Evolutionary conservation across 768 basidiomycete species (phyloP).

Genomic region (Kwoniella sp.): DNA sequence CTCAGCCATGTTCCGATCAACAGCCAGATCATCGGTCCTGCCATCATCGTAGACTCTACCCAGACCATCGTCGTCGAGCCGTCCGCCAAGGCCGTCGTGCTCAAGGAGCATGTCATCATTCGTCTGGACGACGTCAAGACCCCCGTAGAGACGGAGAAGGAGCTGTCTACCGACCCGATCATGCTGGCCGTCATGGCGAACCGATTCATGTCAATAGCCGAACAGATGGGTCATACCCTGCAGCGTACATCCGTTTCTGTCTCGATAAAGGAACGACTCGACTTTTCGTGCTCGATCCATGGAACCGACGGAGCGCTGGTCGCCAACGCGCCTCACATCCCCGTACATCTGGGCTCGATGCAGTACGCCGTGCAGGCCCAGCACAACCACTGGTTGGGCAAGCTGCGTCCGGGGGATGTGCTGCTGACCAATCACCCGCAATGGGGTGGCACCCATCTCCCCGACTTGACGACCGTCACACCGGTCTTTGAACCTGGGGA

Average conservation of each 20-base stretch:
- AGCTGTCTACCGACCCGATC: constrained; percentile 31
- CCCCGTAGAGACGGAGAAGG: not conserved
- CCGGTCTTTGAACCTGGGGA: constrained; percentile 64
- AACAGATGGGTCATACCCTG: constrained; percentile 80
- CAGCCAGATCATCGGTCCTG: constrained; percentile 60
- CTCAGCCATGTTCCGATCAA: constrained; percentile 57
- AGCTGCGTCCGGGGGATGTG: constrained; percentile 76
- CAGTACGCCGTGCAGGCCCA: constrained; percentile 33
- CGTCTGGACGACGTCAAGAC: constrained; percentile 30
- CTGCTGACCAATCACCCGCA: constrained; percentile 65
- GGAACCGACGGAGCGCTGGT: constrained; percentile 33
- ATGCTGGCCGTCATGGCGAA: constrained; percentile 87
- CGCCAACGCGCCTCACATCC: constrained; percentile 43
- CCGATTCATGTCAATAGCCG: constrained; percentile 97
- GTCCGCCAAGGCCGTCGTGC: constrained; percentile 22
- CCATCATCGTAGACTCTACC: constrained; percentile 90
- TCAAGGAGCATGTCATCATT: constrained; percentile 36
- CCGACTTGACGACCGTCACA: constrained; percentile 89
- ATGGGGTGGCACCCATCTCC: constrained; percentile 57
- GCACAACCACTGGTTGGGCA: constrained; percentile 23
- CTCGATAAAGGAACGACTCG: constrained; percentile 92
- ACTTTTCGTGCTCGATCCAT: constrained; percentile 56
- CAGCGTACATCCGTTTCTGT: constrained; percentile 89
- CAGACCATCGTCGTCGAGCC: constrained; percentile 90
- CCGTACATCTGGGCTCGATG: constrained; percentile 37